Percentiles rank a stretch among this genome's conserved stretches.
Conservation (phyloP, 192 early-diverging fungal species). For the Podila horticola region DNA sequence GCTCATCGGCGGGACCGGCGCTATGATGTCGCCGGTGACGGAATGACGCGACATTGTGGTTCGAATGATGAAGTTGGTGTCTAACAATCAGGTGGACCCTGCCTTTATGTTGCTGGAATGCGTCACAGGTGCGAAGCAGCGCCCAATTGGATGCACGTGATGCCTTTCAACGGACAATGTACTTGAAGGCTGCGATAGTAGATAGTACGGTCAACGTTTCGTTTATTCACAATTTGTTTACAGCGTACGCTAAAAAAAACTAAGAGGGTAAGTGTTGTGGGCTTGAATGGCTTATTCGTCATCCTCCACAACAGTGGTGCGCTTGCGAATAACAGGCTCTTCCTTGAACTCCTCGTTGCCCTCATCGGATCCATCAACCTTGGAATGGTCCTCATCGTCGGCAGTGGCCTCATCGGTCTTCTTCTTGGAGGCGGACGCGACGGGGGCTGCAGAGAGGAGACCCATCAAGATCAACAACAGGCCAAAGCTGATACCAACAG, state of each 20-base stretch:
- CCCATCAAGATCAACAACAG: conserved; percentile 21
- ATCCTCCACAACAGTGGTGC: background rate
- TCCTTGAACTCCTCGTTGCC: conserved; percentile 10
- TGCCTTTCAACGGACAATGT: no score
- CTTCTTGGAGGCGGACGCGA: background rate
- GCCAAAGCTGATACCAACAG: conserved; percentile 10
- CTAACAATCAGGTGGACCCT: no score
- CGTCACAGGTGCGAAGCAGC: no score
- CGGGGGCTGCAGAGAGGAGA: background rate
- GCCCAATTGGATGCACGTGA: no score
- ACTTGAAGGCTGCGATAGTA: no score
- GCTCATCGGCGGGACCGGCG: conserved; percentile 16
- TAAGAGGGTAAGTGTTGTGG: background rate
- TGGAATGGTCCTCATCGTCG: conserved; percentile 18
- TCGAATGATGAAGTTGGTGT: background rate
- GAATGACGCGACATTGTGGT: conserved; percentile 25
- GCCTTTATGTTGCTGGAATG: no score
- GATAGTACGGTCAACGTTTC: no score
- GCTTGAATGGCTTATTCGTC: background rate
- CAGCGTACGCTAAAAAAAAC: no score
- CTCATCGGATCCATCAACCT: conserved; percentile 2
- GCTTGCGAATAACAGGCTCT: conserved; percentile 12
- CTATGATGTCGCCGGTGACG: conserved; percentile 13
- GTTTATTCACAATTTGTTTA: no score
- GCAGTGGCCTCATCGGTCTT: conserved; percentile 38